A percentile compares a stretch with the other conserved stretches of the same genome.
phyloP scores from a whole-genome alignment of 768 basidiomycete species.

The Boletus rex-veris region DNA sequence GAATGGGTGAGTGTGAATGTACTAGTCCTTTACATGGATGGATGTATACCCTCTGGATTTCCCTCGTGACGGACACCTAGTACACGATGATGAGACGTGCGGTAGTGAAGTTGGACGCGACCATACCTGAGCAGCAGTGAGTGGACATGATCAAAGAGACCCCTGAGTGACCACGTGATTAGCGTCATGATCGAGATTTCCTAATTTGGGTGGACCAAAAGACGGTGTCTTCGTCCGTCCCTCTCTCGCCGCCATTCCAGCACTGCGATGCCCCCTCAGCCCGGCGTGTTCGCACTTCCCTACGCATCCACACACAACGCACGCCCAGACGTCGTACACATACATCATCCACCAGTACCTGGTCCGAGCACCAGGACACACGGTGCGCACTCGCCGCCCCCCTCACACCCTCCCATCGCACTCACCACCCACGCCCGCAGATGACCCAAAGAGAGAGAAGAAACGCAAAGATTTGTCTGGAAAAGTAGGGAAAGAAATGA shows the following conservation, averaged over 20 bases:
- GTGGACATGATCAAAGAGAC: not conserved
- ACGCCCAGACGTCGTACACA: constrained; percentile 35
- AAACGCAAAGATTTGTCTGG: constrained; percentile 66
- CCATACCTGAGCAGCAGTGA: not conserved
- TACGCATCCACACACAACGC: constrained; percentile 48
- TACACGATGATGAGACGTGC: not conserved
- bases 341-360: constrained; percentile 39
- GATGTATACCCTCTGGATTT: not conserved
- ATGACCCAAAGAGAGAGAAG: constrained; percentile 58
- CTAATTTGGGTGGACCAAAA: constrained; percentile 20
- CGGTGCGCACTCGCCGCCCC: constrained; percentile 27
- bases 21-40: not conserved
- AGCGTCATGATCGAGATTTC: constrained; percentile 24
- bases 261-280: constrained; percentile 59
- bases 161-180: constrained; percentile 12
- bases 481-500: constrained; percentile 69
- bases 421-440: constrained; percentile 24
- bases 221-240: not conserved
- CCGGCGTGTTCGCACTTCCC: constrained; percentile 62
- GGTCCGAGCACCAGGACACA: constrained; percentile 44
- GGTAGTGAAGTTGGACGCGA: too few species aligned
- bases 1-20: too few species aligned
- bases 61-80: not conserved
- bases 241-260: not conserved
- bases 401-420: constrained; percentile 24